These are phyloP conservation scores for Malus orientalis DNA, from an alignment of 306 rosid genomes.

Conservation along the genomic window DNA sequence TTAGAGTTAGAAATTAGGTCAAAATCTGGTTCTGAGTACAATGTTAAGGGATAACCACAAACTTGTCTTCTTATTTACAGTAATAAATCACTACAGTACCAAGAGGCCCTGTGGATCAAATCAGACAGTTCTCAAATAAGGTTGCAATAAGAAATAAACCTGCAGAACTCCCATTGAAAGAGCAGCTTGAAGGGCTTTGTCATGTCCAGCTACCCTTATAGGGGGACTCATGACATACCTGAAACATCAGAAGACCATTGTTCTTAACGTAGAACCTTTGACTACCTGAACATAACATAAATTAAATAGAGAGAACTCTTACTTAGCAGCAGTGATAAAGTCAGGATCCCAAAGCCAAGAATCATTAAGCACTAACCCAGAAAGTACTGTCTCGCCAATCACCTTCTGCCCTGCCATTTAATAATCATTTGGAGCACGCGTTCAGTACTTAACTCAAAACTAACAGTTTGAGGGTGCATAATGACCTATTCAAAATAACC, in stretches of 20 bases:
- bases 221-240: slow-evolving; percentile 99
- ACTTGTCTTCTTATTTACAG: background rate
- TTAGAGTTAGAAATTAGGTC: background rate
- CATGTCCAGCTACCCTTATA: slow-evolving; percentile 70
- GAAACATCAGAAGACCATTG: slow-evolving; percentile 24
- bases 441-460: background rate
- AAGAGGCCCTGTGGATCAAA: background rate
- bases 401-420: slow-evolving; percentile 65
- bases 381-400: slow-evolving; percentile 79
- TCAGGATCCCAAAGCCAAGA: slow-evolving; percentile 93
- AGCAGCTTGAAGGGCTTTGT: slow-evolving; percentile 89
- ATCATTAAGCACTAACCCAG: slow-evolving; percentile 83
- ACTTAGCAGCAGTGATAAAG: slow-evolving; percentile 75
- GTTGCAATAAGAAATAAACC: slow-evolving; percentile 32
- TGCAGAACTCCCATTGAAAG: slow-evolving; percentile 78
- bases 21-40: background rate
- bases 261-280: background rate
- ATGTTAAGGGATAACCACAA: background rate
- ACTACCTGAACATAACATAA: background rate
- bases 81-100: background rate
- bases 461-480: background rate
- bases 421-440: background rate
- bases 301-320: slow-evolving; percentile 24
- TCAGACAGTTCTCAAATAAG: background rate
- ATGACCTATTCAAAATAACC: background rate